phyloP scores from a whole-genome alignment of 805 yeast species.

The Wickerhamiella siamensis region DNA sequence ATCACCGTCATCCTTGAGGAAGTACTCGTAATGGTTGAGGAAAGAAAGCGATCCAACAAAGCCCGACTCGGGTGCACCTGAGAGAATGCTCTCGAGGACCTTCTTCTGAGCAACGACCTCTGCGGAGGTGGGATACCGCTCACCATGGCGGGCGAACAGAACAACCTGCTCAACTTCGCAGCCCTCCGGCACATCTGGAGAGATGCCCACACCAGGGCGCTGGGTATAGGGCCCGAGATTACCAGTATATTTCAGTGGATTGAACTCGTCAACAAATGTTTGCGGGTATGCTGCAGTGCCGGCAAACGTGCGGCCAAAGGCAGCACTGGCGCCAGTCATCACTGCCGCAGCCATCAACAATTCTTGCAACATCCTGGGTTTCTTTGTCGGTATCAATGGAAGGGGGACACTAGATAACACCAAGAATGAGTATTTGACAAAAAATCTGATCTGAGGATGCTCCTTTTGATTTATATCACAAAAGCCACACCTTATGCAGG shows the following conservation, averaged over 20 bases:
- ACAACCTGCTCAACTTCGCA: constrained; percentile 39
- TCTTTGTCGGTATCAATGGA: too few relatives aligned
- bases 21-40: constrained; percentile 18
- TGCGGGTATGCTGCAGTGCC: constrained; percentile 10
- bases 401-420: too few relatives aligned
- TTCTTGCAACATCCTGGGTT: background rate
- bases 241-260: constrained; percentile 32
- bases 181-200: constrained; percentile 32
- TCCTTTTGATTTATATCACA: too few relatives aligned
- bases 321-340: background rate
- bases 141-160: constrained; percentile 39
- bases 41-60: constrained; percentile 14
- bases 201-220: constrained; percentile 35
- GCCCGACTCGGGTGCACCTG: constrained; percentile 1
- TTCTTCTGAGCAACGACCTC: constrained; percentile 13
- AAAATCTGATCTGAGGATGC: too few relatives aligned
- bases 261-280: constrained; percentile 29
- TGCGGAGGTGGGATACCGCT: constrained; percentile 29
- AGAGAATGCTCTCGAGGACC: constrained; percentile 12
- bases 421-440: too few relatives aligned
- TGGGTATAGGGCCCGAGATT: constrained; percentile 38
- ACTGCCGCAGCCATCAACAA: background rate
- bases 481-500: too few relatives aligned
- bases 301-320: background rate
- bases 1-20: constrained; percentile 23